phyloP scores from a whole-genome alignment of 2,329 filamentous ascomycete genomes.

The Stachybotrys chartarum region DNA sequence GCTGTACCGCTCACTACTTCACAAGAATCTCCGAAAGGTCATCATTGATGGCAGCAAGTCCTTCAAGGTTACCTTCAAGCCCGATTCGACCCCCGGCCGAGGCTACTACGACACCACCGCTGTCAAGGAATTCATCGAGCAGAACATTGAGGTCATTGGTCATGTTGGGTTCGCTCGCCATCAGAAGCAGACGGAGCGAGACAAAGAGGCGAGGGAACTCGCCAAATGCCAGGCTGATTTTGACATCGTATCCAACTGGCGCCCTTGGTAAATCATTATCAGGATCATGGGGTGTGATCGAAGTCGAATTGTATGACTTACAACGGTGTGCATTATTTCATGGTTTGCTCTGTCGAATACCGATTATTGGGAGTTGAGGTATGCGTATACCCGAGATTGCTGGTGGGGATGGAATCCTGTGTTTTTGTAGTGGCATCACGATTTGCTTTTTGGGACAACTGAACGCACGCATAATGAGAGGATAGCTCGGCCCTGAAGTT shows the following conservation, averaged over 20 bases:
- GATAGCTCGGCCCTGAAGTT: too few species aligned
- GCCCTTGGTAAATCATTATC: background rate
- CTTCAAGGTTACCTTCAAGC: conserved; percentile 25
- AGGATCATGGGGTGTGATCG: background rate
- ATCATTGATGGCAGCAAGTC: conserved; percentile 35
- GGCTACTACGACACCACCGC: conserved; percentile 37
- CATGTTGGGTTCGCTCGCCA: background rate
- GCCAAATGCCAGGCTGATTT: background rate
- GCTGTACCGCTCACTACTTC: conserved; percentile 23
- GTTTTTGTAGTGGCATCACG: background rate
- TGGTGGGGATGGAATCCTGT: background rate
- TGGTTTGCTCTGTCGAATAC: too few species aligned
- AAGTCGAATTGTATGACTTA: background rate
- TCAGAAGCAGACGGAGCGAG: background rate
- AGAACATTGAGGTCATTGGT: background rate
- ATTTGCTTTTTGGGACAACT: background rate
- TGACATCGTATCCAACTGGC: background rate
- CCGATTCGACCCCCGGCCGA: conserved; percentile 21
- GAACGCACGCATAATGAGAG: background rate
- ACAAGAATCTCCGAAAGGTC: conserved; percentile 40
- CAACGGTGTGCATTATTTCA: too few species aligned
- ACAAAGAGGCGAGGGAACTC: background rate
- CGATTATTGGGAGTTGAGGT: too few species aligned
- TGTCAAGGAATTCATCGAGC: conserved; percentile 33
- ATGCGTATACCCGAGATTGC: background rate